A percentile compares a stretch with the other conserved stretches of the same genome.
These are phyloP conservation scores for Symbiodinium pilosum DNA, from an alignment of 73 alveolate species.

Conservation along the genomic window DNA sequence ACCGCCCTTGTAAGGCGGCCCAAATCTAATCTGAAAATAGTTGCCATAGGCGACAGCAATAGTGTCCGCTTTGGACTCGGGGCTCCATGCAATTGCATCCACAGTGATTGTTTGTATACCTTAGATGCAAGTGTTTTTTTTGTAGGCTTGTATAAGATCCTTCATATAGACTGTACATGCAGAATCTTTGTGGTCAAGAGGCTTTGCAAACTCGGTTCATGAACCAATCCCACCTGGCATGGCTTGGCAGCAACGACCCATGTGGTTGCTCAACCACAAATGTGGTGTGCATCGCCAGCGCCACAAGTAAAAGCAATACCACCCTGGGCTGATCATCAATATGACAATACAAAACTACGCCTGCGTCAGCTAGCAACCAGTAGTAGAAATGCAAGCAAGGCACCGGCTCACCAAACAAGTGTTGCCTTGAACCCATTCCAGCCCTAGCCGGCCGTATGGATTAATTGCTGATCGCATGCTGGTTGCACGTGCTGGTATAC, in stretches of 20 bases:
- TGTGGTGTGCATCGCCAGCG: background rate
- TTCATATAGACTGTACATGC: background rate
- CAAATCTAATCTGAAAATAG: background rate
- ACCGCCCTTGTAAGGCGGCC: background rate
- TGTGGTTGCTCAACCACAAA: constrained; percentile 65
- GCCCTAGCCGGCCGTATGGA: background rate
- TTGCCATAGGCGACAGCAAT: background rate
- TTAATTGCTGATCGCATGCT: background rate
- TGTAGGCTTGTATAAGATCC: too few species aligned
- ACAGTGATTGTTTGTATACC: background rate
- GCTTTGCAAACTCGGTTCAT: constrained; percentile 40
- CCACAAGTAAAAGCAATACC: background rate
- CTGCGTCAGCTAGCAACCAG: too few species aligned
- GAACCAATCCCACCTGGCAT: constrained; percentile 41
- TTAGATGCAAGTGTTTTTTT: background rate
- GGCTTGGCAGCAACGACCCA: background rate
- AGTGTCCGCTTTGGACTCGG: constrained; percentile 31
- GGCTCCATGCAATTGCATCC: constrained; percentile 35
- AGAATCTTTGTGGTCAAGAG: background rate
- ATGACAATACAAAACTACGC: too few species aligned
- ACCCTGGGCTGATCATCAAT: background rate
- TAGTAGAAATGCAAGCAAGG: background rate
- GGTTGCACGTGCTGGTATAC: background rate
- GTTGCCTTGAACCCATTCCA: background rate
- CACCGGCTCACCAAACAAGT: background rate